Percentiles rank a stretch among this genome's conserved stretches.
Conservation (phyloP, 73 alveolate genomes). For the Symbiodinium pilosum region DNA sequence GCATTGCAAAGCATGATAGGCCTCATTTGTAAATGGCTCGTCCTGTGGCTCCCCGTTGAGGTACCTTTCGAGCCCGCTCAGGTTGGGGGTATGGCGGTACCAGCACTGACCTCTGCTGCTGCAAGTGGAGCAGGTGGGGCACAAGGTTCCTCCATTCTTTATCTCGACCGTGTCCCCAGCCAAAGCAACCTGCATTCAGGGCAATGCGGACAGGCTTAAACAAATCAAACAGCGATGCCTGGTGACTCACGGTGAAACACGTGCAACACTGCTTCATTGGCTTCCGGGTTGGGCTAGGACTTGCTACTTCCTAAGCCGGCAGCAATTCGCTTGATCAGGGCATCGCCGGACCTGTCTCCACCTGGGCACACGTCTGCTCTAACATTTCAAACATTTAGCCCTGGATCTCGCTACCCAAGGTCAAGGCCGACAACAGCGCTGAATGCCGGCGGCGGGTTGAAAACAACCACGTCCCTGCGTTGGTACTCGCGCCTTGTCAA, state of each 20-base stretch:
- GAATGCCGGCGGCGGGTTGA: slow-evolving; percentile 68
- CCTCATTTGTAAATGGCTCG: slow-evolving; percentile 80
- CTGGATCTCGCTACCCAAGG: not conserved
- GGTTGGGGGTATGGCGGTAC: too few species aligned
- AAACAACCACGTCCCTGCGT: slow-evolving; percentile 84
- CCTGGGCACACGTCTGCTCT: not conserved
- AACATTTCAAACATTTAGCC: too few species aligned
- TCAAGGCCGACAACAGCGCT: slow-evolving; percentile 9
- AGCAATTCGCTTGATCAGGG: slow-evolving; percentile 67
- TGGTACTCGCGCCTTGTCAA: slow-evolving; percentile 69
- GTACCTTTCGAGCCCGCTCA: slow-evolving; percentile 20
- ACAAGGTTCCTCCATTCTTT: slow-evolving; percentile 79
- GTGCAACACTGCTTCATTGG: not conserved
- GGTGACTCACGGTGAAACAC: too few species aligned
- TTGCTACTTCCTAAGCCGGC: not conserved
- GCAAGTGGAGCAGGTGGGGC: not conserved
- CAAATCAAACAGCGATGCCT: too few species aligned
- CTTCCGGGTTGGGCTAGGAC: not conserved
- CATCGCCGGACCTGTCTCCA: slow-evolving; percentile 84
- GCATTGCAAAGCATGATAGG: not conserved
- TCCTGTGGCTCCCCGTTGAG: slow-evolving; percentile 81
- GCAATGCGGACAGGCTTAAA: too few species aligned
- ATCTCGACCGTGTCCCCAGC: slow-evolving; percentile 79
- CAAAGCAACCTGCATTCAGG: slow-evolving; percentile 38
- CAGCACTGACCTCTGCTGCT: not conserved